Evolutionary conservation across 495 filamentous ascomycete species (phyloP), one percentile per base, ranked within the genome.

Genomic region (Venustampulla echinocandica): DNA sequence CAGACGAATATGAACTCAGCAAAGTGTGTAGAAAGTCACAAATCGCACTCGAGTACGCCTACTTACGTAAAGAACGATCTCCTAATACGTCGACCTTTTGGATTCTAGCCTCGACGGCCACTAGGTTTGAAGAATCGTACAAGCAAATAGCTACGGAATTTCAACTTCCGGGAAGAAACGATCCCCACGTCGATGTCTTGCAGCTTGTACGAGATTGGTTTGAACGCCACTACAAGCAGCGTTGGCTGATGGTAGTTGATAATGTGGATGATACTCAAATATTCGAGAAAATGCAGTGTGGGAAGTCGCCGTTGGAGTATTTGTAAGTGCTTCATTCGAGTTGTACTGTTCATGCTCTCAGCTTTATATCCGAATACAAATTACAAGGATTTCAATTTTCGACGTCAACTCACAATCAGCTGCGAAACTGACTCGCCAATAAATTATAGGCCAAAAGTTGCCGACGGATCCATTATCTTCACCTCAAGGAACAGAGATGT

Each of bases 181-280:
- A 54, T 17, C 22, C 30, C 1, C 45, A 41, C 14, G 36, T 47
- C 1, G 38, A 49, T 28, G 38, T 64, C 19, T 55, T 62, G 11
- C 56, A 63, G 46, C 55, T 67, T 18, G 62, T 73, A 10, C 52
- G 52, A 46, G 42, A 60, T 47, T 69, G 65, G 61, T 59, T 74
- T 27, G 53, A 49, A 1, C 61, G 64, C 39, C 47, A 58, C 13
- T 43, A 61, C 0, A 55, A 58, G 20, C 58, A 60, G 14, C 42
- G 38, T 3, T 79, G 73, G 73, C 38, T 73, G 10, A 52, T 77
- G 46, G 57, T 77, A 7, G 55, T 77, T 21, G 73, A 79, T 48
- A 76, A 73, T 47, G 71, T 66, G 6, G 71, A 77, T 53, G 66
- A 75, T 54, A 45, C 50, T 4, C 54, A 64, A 22, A 24, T 67